Base-by-base conservation (phyloP, 2,329 filamentous ascomycete genomes). In the Ascochyta fabae region DNA sequence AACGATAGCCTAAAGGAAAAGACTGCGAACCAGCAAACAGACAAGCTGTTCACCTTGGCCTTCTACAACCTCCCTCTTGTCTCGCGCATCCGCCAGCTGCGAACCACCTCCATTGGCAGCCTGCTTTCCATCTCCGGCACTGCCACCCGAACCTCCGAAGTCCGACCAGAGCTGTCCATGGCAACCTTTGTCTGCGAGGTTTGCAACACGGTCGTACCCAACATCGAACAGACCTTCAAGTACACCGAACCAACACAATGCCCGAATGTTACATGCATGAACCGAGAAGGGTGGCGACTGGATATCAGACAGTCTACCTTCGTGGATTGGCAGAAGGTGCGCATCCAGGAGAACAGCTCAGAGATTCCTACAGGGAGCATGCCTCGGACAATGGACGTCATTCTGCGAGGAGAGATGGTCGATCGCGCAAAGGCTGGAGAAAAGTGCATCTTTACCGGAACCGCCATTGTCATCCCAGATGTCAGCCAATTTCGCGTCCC, bases 311-410 rank as follows among this genome's bases (percentile, higher is more conserved):
- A 96, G 75, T 97, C 93, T 75, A 98, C 93, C 0, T 99, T 99
- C 73, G 90, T 99, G 59, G 95, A 99, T 78, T 99, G 95, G 95
- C 95, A 99, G 74, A 98, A 98, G 75, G 92, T 98, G 23, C 90
- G 96, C 60, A 92, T 98, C 59, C 95, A 99, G 77, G 95, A 99
- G 77, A 99, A 98, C 79, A 96, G 92, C 65, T 94, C 94, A 4
- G 95, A 99, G 74, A 99, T 99, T 34, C 95, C 95, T 0, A 99
- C 95, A 0, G 95, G 95, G 50, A 97, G 93, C 78, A 99, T 99
- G 95, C 95, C 95, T 23, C 86, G 95, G 56, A 99, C 95, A 3
- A 95, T 99, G 86, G 95, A 99, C 70, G 90, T 99, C 38, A 97
- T 99, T 64, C 78, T 99, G 31, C 88, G 95, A 58, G 95, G 95